A percentile compares a stretch with the other conserved stretches of the same genome.
These are phyloP conservation scores for Asterophora lycoperdoides DNA, from an alignment of 768 basidiomycete genomes.

Conservation along the genomic window DNA sequence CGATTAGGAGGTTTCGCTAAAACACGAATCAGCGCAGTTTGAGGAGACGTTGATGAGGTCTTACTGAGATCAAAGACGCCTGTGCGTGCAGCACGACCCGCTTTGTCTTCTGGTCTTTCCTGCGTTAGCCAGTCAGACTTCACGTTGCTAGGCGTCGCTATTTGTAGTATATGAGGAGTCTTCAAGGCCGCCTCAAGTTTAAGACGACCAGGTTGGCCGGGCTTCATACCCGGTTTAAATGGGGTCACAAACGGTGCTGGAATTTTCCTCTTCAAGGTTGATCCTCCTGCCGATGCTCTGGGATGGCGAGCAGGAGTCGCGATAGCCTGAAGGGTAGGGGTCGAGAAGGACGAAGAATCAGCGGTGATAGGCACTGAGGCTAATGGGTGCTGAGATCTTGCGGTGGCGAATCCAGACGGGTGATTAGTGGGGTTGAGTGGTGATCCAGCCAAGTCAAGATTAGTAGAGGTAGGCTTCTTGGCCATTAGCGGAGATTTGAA, in stretches of 20 bases:
- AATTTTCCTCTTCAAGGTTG: slow-evolving; percentile 19
- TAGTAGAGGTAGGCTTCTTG: slow-evolving; percentile 16
- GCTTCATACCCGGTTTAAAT: slow-evolving; percentile 52
- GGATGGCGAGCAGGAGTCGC: slow-evolving; percentile 15
- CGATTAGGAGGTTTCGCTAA: slow-evolving; percentile 35
- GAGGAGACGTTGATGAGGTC: slow-evolving; percentile 8
- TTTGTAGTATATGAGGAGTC: slow-evolving; percentile 9
- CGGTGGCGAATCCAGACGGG: slow-evolving; percentile 11
- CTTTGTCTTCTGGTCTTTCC: slow-evolving; percentile 12
- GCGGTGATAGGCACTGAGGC: slow-evolving; percentile 24
- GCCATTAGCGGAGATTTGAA: slow-evolving; percentile 44
- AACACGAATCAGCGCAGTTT: background rate
- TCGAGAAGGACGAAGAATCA: slow-evolving; percentile 5
- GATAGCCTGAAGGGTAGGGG: slow-evolving; percentile 1
- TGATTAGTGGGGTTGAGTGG: slow-evolving; percentile 27
- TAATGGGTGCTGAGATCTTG: slow-evolving; percentile 35
- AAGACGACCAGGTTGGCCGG: slow-evolving; percentile 36
- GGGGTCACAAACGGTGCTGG: slow-evolving; percentile 55
- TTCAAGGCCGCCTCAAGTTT: slow-evolving; percentile 23
- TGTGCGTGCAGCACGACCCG: slow-evolving; percentile 1
- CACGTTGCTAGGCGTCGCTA: slow-evolving; percentile 11
- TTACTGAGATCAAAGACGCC: slow-evolving; percentile 45
- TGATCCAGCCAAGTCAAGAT: slow-evolving; percentile 17
- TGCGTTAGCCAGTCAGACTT: slow-evolving; percentile 11
- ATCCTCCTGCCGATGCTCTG: background rate